These are phyloP conservation scores for Arthrobotrys sinensis DNA, from an alignment of 2,329 filamentous ascomycete species.

Conservation along the genomic window DNA sequence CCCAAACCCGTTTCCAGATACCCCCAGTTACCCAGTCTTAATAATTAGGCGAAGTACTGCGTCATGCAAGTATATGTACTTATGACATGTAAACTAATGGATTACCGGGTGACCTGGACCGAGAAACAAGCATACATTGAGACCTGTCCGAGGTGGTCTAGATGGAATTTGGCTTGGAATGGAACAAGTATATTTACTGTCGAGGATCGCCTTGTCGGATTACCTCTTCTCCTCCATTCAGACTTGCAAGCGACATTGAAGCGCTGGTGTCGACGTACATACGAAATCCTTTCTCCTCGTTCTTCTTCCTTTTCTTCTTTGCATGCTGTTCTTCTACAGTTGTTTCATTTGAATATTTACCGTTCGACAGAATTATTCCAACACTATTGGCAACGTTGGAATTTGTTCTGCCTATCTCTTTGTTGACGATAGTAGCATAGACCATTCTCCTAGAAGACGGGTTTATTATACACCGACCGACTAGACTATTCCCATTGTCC, in stretches of 20 bases:
- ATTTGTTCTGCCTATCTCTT: slow-evolving; percentile 42
- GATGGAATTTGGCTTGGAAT: not conserved
- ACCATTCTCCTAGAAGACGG: not conserved
- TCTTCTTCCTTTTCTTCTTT: slow-evolving; percentile 18
- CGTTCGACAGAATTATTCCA: not conserved
- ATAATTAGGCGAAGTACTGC: slow-evolving; percentile 33
- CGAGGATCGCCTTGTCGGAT: slow-evolving; percentile 28
- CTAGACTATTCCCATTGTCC: not conserved
- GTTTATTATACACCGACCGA: not conserved
- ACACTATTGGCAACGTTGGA: slow-evolving; percentile 5
- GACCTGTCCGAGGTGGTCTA: not conserved
- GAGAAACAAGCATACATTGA: not conserved
- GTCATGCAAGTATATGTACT: slow-evolving; percentile 27
- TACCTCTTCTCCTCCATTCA: slow-evolving; percentile 7
- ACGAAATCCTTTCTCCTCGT: not conserved
- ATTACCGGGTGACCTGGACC: slow-evolving; percentile 16
- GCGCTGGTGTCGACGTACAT: slow-evolving; percentile 7
- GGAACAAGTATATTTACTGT: slow-evolving; percentile 49
- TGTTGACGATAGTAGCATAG: slow-evolving; percentile 34
- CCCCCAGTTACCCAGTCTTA: not conserved
- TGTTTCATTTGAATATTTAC: slow-evolving; percentile 4
- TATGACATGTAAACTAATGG: slow-evolving; percentile 28
- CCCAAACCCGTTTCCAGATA: slow-evolving; percentile 4
- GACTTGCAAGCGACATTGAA: slow-evolving; percentile 31
- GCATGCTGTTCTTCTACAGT: not conserved